phyloP scores from a whole-genome alignment of 257 asterid species.

The Primulina tabacum region DNA sequence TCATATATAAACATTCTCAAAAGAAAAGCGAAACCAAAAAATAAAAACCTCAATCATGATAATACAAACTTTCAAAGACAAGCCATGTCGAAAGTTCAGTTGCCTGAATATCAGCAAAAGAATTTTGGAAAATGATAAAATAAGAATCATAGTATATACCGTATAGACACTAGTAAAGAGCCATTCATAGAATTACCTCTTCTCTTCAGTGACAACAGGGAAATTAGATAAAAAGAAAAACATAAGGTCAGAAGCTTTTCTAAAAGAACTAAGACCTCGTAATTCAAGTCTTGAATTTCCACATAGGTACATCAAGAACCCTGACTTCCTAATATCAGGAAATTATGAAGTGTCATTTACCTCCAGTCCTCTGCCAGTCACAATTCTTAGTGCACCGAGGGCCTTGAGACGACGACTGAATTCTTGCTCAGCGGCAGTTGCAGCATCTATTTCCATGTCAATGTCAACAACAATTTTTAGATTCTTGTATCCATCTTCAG shows the following conservation, averaged over 20 bases:
- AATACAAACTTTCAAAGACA: background rate
- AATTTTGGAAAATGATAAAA: background rate
- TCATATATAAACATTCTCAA: conserved; percentile 4
- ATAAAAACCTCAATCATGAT: background rate
- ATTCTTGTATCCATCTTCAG: conserved; percentile 88
- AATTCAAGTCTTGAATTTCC: background rate
- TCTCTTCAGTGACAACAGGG: background rate
- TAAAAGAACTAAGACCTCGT: background rate
- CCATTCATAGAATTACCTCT: background rate
- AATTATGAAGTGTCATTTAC: conserved; percentile 31
- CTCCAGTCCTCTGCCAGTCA: conserved; percentile 82
- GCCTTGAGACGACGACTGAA: conserved; percentile 73
- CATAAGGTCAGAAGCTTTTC: background rate
- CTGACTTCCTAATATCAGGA: background rate
- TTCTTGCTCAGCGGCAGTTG: conserved; percentile 72
- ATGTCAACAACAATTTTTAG: conserved; percentile 83
- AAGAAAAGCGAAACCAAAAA: background rate
- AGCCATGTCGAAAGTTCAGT: background rate
- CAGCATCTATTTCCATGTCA: conserved; percentile 83
- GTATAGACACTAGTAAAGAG: background rate
- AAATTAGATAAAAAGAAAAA: background rate
- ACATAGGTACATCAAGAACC: background rate
- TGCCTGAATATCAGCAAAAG: too few relatives aligned
- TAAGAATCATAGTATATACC: background rate
- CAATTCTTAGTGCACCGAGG: conserved; percentile 73